Evolutionary conservation across 768 basidiomycete species (phyloP), one percentile per base, ranked within the genome.

Genomic region (Leucogyrophana mollusca): DNA sequence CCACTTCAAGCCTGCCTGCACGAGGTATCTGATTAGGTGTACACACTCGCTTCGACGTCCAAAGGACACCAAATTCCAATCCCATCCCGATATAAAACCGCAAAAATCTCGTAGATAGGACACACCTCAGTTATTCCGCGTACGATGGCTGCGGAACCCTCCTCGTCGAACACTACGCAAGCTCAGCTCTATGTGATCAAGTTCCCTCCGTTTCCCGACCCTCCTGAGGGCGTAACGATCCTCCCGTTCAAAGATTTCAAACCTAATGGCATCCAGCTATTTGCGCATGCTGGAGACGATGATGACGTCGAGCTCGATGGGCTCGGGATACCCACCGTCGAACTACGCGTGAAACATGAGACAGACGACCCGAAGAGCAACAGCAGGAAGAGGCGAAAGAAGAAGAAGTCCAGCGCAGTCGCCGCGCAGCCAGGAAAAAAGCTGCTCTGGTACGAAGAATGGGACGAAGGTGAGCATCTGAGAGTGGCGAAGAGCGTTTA

Each of bases 381-480:
- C 49, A 71, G 75, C 22, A 74, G 72, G 46, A 72, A 78, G 61
- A 79, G 69, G 57, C 72, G 70, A 56, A 80, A 75, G 59, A 69
- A 59, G 47, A 69, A 64, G 41, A 62, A 62, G 27, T 52, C 55
- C 3, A 44, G 57, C 45, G 54, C 37, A 8, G 34, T 35, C 4
- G 55, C 54, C 16, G 56, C 27, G 10, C 46, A 51, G 14, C 56
- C 58, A 2, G 47, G 49, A 37, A 63, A 61, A 24, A 64, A 60
- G 42, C 43, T 56, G 14, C 68, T 69, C 34, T 90, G 87, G 87
- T 86, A 76, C 68, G 79, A 87, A 49, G 68, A 78, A n/a, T 90
- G 88, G 88, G 77, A 76, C 40, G 78, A 83, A 34, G 70, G 67
- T 3, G 86, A 89, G 59, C 62, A 71, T 39, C 62, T 73, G 24